Evolutionary conservation across 106 monocot genomes (phyloP).

Genomic region (Dioscorea zingiberensis): DNA sequence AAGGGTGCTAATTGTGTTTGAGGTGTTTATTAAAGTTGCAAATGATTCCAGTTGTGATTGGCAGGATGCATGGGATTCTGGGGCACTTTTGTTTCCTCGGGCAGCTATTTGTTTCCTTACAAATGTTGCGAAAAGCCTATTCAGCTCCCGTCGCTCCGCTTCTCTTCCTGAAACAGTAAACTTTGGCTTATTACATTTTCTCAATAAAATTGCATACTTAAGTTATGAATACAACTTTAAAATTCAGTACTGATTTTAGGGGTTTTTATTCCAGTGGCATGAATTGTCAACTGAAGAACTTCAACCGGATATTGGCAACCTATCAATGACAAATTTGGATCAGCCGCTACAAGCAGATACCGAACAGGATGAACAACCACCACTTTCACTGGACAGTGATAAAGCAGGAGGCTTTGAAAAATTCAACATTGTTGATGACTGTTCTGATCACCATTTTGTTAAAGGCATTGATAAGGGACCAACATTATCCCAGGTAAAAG

Average conservation of each 20-base stretch:
- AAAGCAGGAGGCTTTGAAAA: constrained; percentile 33
- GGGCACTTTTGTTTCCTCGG: constrained; percentile 26
- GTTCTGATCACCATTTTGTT: constrained; percentile 79
- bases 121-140: constrained; percentile 36
- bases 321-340: constrained; percentile 5
- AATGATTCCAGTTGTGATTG: constrained; percentile 12
- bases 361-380: constrained; percentile 5
- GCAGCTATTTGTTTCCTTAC: constrained; percentile 36
- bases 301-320: constrained; percentile 8
- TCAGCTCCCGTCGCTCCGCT: constrained; percentile 24
- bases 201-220: neutral
- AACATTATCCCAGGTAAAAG: constrained; percentile 24
- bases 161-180: constrained; percentile 17
- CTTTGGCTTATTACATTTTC: neutral
- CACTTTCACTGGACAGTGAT: constrained; percentile 9
- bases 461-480: constrained; percentile 16
- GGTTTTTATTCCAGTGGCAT: constrained; percentile 17
- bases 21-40: constrained; percentile 16
- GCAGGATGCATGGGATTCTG: constrained; percentile 19
- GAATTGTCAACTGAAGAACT: constrained; percentile 15
- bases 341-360: constrained; percentile 9
- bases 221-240: neutral
- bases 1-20: neutral
- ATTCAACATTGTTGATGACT: constrained; percentile 68
- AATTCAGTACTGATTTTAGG: constrained; percentile 4